Conservation (phyloP, 768 basidiomycete species). For the Pisolithus orientalis region DNA sequence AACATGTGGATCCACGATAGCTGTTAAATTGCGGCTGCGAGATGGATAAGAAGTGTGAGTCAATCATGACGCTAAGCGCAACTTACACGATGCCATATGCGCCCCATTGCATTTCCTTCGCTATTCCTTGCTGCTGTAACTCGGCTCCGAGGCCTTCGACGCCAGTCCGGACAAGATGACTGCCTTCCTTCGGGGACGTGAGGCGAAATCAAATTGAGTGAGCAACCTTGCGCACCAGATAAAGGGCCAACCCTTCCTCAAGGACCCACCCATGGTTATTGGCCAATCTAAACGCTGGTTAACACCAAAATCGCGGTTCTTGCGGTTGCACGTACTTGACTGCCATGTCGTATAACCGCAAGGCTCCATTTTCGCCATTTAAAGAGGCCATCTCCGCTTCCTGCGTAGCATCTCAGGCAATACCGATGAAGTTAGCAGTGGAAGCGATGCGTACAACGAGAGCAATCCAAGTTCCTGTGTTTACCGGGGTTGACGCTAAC, state of each 20-base stretch:
- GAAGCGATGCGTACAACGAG: conserved; percentile 44
- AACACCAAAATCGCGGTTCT: background rate
- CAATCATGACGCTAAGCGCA: background rate
- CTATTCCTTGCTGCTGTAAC: conserved; percentile 59
- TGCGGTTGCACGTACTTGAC: conserved; percentile 40
- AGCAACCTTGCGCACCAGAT: conserved; percentile 35
- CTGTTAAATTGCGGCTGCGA: conserved; percentile 44
- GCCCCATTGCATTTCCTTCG: conserved; percentile 65
- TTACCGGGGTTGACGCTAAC: conserved; percentile 65
- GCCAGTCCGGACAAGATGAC: conserved; percentile 58
- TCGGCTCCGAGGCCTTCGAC: conserved; percentile 64
- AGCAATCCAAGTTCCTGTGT: conserved; percentile 61
- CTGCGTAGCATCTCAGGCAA: conserved; percentile 25
- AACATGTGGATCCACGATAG: conserved; percentile 38
- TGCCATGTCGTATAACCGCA: conserved; percentile 63
- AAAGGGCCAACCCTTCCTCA: conserved; percentile 68
- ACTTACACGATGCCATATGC: conserved; percentile 66
- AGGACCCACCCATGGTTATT: conserved; percentile 64
- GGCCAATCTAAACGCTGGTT: conserved; percentile 39
- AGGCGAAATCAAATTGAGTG: background rate
- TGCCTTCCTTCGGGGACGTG: conserved; percentile 48
- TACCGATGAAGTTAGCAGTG: background rate
- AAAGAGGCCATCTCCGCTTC: conserved; percentile 68
- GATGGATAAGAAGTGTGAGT: background rate
- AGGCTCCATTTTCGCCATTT: conserved; percentile 47